Percentiles rank a stretch among this genome's conserved stretches.
Conservation (phyloP, 805 yeast genomes). For the Nakazawaea siamensis region DNA sequence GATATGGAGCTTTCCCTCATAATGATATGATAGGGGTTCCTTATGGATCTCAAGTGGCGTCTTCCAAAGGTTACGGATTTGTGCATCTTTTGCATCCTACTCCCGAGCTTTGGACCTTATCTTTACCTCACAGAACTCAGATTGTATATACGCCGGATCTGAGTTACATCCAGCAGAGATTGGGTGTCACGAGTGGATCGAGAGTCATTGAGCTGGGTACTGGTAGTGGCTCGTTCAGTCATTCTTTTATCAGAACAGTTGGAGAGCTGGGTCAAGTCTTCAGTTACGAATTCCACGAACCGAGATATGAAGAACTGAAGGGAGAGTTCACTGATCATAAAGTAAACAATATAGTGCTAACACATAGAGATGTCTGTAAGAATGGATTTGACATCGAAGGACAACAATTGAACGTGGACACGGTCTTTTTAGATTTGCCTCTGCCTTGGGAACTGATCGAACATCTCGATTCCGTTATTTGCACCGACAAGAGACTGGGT, state of each 20-base stretch:
- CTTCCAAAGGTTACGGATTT: constrained; percentile 68
- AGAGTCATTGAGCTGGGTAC: constrained; percentile 95
- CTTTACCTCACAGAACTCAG: constrained; percentile 95
- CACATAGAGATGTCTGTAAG: constrained; percentile 89
- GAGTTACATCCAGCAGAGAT: constrained; percentile 77
- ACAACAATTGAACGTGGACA: constrained; percentile 49
- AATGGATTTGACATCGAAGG: constrained; percentile 62
- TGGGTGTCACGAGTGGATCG: constrained; percentile 66
- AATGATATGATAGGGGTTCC: constrained; percentile 68
- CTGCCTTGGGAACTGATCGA: constrained; percentile 96
- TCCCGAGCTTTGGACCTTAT: constrained; percentile 94
- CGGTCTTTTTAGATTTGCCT: constrained; percentile 86
- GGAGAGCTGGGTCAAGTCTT: constrained; percentile 53
- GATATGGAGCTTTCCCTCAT: constrained; percentile 89
- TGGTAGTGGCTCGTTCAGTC: constrained; percentile 94
- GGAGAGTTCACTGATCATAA: constrained; percentile 72
- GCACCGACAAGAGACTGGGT: constrained; percentile 44
- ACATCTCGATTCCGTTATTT: constrained; percentile 40
- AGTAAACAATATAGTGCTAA: constrained; percentile 40
- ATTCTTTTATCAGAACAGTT: constrained; percentile 80
- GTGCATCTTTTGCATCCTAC: constrained; percentile 85
- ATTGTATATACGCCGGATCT: constrained; percentile 96
- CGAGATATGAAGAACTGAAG: constrained; percentile 71
- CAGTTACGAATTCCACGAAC: constrained; percentile 88
- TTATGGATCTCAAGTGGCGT: constrained; percentile 80